Base-by-base conservation (phyloP, 2,329 filamentous ascomycete genomes). In the Aspergillus transmontanensis region DNA sequence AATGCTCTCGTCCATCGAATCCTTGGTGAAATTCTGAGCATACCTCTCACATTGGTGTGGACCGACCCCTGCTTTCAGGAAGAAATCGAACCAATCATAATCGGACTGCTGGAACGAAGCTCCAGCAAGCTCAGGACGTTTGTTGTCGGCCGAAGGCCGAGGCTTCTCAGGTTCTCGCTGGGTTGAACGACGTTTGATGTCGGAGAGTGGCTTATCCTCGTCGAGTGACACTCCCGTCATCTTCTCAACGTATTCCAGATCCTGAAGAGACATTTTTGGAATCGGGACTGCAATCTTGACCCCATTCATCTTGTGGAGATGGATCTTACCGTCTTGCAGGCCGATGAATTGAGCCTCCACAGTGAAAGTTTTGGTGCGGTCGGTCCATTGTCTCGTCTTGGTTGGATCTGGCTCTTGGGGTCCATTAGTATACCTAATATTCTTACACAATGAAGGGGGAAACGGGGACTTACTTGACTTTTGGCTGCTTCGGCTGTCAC, bases 51-150 rank as follows among this genome's bases (percentile, higher is more conserved):
- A 99, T 53, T 97, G 89, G 63, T 96, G 92, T 56, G 94, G 92
- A 51, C 93, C 90, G 71, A 98, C 93, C 54, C 96, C 94, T 76
- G 93, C 96, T 66, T 89, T 89, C 46, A 99, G 82, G 84, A 99
- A 99, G 81, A 99, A 98, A 75, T 97, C 93, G 73, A 99, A 99
- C 95, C 95, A 99, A 76, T 99, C 95, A 76, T 98, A 96, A 55
- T 95, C 90, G 11, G 73, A 72, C 51, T 71, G 72, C 59, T 80
- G 80, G 65, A 77, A 74, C 62, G 75, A 73, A 57, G 74, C 75
- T 60, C 78, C 80, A 30, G 79, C 72, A 61, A 76, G 82, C 30
- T 83, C 80, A 63, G 68, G 66, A n/a, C 51, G 51, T 26, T 55
- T 55, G 12, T 55, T 55, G 11, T 76, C 73, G 50, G 71, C 67